Evolutionary conservation across 2,329 filamentous ascomycete genomes (phyloP).

Genomic region (Claviceps sp.): DNA sequence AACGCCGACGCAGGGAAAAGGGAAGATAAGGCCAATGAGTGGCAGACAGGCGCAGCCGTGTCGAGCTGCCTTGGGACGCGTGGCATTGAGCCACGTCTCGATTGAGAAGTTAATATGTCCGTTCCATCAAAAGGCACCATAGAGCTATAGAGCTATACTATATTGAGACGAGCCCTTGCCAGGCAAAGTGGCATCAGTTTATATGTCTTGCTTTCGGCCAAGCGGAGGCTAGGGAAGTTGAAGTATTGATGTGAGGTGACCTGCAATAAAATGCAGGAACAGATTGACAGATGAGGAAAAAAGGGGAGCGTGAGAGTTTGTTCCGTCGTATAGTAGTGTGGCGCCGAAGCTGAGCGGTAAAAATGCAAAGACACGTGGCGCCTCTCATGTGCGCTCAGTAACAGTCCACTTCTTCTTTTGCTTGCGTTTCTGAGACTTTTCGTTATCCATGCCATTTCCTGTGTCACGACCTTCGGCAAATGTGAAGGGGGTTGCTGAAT

Average conservation of each 20-base stretch:
- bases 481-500: conserved; percentile 12
- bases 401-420: conserved; percentile 36
- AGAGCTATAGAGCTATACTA: neutral
- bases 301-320: neutral
- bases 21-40: neutral
- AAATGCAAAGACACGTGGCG: neutral
- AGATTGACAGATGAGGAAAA: neutral
- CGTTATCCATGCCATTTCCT: conserved; percentile 4
- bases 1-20: neutral
- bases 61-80: neutral
- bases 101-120: neutral
- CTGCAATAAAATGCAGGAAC: no score
- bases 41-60: neutral
- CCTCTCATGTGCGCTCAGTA: conserved; percentile 26
- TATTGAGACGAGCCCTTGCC: neutral
- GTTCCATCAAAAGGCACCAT: neutral
- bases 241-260: neutral
- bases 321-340: neutral
- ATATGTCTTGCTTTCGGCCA: neutral
- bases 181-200: neutral
- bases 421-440: conserved; percentile 15
- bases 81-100: neutral
- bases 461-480: conserved; percentile 4
- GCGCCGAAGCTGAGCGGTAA: neutral
- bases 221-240: neutral